Conservation (phyloP, 2,329 filamentous ascomycete species). For the Colletotrichum eremochloae region DNA sequence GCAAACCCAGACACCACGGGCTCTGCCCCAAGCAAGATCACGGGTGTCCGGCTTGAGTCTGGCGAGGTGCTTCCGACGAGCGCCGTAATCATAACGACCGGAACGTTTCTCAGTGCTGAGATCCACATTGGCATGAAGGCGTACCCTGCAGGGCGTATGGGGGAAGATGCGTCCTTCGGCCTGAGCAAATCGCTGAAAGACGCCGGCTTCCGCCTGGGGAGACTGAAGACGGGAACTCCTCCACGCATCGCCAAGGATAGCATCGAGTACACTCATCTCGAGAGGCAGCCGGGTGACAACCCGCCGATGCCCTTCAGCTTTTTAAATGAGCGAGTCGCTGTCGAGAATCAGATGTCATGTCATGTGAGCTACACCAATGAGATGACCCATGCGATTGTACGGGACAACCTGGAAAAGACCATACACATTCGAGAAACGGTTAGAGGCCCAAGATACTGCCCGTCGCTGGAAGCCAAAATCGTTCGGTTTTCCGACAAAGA, state of each 20-base stretch:
- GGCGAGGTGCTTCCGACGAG: slow-evolving; percentile 85
- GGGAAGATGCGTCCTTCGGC: slow-evolving; percentile 92
- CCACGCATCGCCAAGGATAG: slow-evolving; percentile 85
- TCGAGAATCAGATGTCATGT: slow-evolving; percentile 87
- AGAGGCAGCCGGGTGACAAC: slow-evolving; percentile 84
- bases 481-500: slow-evolving; percentile 86
- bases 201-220: slow-evolving; percentile 89
- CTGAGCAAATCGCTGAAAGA: slow-evolving; percentile 90
- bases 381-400: slow-evolving; percentile 84
- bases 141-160: slow-evolving; percentile 91
- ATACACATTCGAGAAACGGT: slow-evolving; percentile 97
- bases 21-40: slow-evolving; percentile 68
- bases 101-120: slow-evolving; percentile 94
- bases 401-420: slow-evolving; percentile 92
- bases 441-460: slow-evolving; percentile 94
- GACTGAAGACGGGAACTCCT: slow-evolving; percentile 95
- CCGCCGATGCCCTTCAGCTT: slow-evolving; percentile 94
- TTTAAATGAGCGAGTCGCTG: slow-evolving; percentile 81
- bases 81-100: slow-evolving; percentile 93
- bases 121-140: slow-evolving; percentile 93
- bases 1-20: slow-evolving; percentile 61
- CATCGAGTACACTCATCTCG: slow-evolving; percentile 81
- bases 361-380: slow-evolving; percentile 90
- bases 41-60: slow-evolving; percentile 87
- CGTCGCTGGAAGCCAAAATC: slow-evolving; percentile 94